phyloP scores from a whole-genome alignment of 208 protist genomes.

The Trypanosoma platydactyli region DNA sequence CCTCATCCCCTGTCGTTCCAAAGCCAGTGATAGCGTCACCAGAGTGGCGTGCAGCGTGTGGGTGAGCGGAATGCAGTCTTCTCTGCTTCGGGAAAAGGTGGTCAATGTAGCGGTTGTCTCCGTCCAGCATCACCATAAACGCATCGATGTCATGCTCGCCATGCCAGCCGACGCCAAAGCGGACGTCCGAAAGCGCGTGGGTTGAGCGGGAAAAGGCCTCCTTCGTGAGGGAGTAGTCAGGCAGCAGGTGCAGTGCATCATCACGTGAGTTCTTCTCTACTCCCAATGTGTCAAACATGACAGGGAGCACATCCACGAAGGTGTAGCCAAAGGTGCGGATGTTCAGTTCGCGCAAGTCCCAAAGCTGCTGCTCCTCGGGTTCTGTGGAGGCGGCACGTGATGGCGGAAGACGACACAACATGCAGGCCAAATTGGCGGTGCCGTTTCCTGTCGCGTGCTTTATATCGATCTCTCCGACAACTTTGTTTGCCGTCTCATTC shows the following conservation, averaged over 20 bases:
- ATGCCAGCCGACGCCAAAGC: slow-evolving; percentile 77
- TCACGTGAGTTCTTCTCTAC: slow-evolving; percentile 41
- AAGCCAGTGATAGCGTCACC: slow-evolving; percentile 64
- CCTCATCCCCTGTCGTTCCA: slow-evolving; percentile 50
- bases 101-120: slow-evolving; percentile 70
- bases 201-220: slow-evolving; percentile 15
- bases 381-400: not conserved
- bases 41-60: slow-evolving; percentile 56
- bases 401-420: slow-evolving; percentile 57
- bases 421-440: slow-evolving; percentile 63
- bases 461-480: slow-evolving; percentile 61
- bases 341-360: slow-evolving; percentile 82
- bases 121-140: slow-evolving; percentile 76
- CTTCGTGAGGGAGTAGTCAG: slow-evolving; percentile 72
- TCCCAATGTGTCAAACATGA: slow-evolving; percentile 70
- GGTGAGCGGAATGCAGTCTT: slow-evolving; percentile 41
- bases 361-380: slow-evolving; percentile 26
- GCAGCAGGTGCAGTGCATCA: slow-evolving; percentile 50
- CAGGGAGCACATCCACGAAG: slow-evolving; percentile 75
- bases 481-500: slow-evolving; percentile 68
- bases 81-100: slow-evolving; percentile 64
- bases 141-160: slow-evolving; percentile 82
- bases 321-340: slow-evolving; percentile 76
- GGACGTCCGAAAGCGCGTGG: slow-evolving; percentile 64
- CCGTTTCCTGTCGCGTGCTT: slow-evolving; percentile 53